Evolutionary conservation across 1,139 yeast species (phyloP), one percentile per base, ranked within the genome.

Genomic region (Saccharomycopsis hybrid): DNA sequence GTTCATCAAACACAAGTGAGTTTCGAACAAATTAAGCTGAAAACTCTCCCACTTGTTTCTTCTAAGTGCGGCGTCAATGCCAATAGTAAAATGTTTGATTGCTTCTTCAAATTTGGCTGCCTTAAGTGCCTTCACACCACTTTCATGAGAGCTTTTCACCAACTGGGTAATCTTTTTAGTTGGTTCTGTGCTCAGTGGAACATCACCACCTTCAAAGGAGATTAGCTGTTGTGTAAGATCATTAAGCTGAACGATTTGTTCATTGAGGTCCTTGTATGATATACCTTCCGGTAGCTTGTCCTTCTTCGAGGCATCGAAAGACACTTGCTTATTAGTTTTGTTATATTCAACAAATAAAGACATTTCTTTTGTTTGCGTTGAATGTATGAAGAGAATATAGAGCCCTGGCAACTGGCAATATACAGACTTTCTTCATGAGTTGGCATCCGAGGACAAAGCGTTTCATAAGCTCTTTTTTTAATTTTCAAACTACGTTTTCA

Each of bases 21-120:
- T 68, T 63, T 92, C 97, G 60, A 85, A 90, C 51, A 89, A 67
- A 38, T 90, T 84, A 41, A 82, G 76, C 57, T 80, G 89, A 60
- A 89, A 85, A 8, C 90, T 73, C 64, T 92, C 98, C 76, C 90
- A 89, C 60, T 86, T 82, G 35, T 89, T 81, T 64, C 97, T 78
- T 58, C 86, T 80, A 55, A 77, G 69, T 35, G 63, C 60, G 24
- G 90, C 85, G 51, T 87, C 95, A 43, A 92, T 72, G 1, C 96
- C 97, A 54, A 88, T 71, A 7, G 82, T 66, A 60, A 86, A 79
- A 60, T 82, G 81, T 62, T 82, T 82, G 47, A 79, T 77, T 1
- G 96, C 89, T 18, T 88, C 97, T 3, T 70, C 71, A 56, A 74
- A 74, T 60, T 84, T 82, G 30, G 76, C 77, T 47, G 73, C 72